Evolutionary conservation across 2,329 filamentous ascomycete genomes (phyloP).

Genomic region (Claviceps sp.): DNA sequence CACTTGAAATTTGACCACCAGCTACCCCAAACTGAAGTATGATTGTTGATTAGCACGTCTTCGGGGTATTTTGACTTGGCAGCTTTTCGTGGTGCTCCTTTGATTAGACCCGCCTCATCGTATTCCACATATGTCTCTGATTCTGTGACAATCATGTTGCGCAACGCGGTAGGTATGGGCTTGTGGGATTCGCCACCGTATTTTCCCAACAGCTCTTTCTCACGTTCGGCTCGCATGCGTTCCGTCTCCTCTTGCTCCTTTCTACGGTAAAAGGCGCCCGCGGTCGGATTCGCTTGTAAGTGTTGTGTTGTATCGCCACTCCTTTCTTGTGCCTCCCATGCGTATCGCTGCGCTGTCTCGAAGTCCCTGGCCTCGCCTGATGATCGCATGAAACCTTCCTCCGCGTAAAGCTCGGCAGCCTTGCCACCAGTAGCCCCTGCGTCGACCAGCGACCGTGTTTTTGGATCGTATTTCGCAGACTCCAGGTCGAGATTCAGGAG

Average conservation of each 20-base stretch:
- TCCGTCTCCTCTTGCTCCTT: constrained; percentile 65
- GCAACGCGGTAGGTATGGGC: constrained; percentile 45
- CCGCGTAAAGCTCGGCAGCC: constrained; percentile 71
- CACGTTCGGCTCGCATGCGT: constrained; percentile 51
- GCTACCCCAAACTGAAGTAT: constrained; percentile 85
- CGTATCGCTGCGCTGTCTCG: constrained; percentile 75
- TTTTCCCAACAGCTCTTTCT: constrained; percentile 62
- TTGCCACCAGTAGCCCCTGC: constrained; percentile 68
- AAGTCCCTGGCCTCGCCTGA: constrained; percentile 91
- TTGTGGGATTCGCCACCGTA: constrained; percentile 59
- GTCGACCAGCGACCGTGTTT: constrained; percentile 83
- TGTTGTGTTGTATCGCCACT: constrained; percentile 69
- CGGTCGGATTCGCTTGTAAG: constrained; percentile 91
- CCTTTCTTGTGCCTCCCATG: constrained; percentile 89
- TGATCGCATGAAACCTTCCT: constrained; percentile 80
- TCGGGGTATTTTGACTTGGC: constrained; percentile 87
- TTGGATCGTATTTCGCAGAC: constrained; percentile 94
- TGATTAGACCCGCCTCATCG: constrained; percentile 78
- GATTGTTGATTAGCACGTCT: constrained; percentile 79
- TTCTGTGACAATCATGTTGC: constrained; percentile 57
- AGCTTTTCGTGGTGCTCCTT: constrained; percentile 64
- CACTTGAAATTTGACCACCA: constrained; percentile 96
- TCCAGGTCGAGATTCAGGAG: constrained; percentile 88
- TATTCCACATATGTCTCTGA: constrained; percentile 89
- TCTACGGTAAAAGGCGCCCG: constrained; percentile 72